These are phyloP conservation scores for Pythium chondricola DNA, from an alignment of 352 stramenopile species.

Conservation along the genomic window DNA sequence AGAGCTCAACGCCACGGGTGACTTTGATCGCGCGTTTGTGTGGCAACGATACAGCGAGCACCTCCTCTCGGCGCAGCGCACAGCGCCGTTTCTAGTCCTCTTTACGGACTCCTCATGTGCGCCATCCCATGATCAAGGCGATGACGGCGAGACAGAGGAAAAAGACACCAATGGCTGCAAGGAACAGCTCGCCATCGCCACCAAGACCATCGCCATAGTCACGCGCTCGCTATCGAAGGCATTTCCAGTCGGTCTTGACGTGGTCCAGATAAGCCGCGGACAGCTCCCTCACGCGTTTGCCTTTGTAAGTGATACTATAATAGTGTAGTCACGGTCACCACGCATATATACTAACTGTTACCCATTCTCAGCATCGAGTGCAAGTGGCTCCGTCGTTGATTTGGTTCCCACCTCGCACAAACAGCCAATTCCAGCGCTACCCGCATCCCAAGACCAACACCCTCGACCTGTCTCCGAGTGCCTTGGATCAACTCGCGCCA, in stretches of 20 bases:
- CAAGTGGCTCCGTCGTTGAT: conserved; percentile 38
- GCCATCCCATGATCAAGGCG: neutral
- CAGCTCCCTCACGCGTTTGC: neutral
- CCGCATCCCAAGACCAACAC: conserved; percentile 50
- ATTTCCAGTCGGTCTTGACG: neutral
- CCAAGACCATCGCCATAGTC: neutral
- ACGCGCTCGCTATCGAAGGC: neutral
- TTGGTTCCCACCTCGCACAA: conserved; percentile 40
- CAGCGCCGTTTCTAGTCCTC: conserved; percentile 10
- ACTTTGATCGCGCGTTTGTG: conserved; percentile 2
- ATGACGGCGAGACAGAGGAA: neutral
- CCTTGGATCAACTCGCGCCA: no score
- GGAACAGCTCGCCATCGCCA: neutral
- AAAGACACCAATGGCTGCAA: neutral
- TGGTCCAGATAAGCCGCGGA: neutral
- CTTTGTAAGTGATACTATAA: neutral
- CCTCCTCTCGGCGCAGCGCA: conserved; percentile 7
- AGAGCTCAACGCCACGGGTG: neutral
- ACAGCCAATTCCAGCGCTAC: conserved; percentile 46
- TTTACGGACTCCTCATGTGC: conserved; percentile 6
- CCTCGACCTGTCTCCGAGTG: conserved; percentile 47
- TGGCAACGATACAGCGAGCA: conserved; percentile 15
- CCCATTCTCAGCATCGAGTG: conserved; percentile 33
- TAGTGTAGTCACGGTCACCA: neutral
- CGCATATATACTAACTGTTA: neutral